Conservation (phyloP, 2,329 filamentous ascomycete genomes). For the Epicoccum sorghinum region DNA sequence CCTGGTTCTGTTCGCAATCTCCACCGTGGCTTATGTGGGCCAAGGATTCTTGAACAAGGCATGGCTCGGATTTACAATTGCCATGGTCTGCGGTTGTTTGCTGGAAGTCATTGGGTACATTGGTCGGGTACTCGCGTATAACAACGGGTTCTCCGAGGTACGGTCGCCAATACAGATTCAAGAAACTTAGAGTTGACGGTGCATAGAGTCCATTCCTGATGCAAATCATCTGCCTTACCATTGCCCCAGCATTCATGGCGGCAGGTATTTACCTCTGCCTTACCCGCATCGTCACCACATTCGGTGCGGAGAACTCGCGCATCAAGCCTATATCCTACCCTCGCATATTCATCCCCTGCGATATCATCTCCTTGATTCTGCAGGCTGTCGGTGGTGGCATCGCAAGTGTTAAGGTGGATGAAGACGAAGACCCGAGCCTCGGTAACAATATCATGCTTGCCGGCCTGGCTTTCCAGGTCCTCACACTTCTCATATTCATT, state of each 20-base stretch:
- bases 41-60: conserved; percentile 47
- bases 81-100: conserved; percentile 63
- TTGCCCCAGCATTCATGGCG: conserved; percentile 60
- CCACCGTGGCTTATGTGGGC: conserved; percentile 45
- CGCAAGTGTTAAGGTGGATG: conserved; percentile 44
- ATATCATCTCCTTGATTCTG: conserved; percentile 53
- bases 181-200: conserved; percentile 8
- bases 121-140: conserved; percentile 63
- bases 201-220: conserved; percentile 64
- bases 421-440: conserved; percentile 37
- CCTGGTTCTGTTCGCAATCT: conserved; percentile 52
- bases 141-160: conserved; percentile 61
- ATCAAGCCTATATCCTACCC: conserved; percentile 55
- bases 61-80: conserved; percentile 52
- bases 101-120: conserved; percentile 67
- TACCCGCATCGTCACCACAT: conserved; percentile 49
- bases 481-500: conserved; percentile 52
- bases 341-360: conserved; percentile 58
- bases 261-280: conserved; percentile 72
- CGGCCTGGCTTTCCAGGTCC: conserved; percentile 53
- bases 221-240: conserved; percentile 69
- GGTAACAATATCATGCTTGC: conserved; percentile 56
- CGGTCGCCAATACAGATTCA: background rate
- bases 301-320: conserved; percentile 50
- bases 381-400: conserved; percentile 54